phyloP scores from a whole-genome alignment of 441 rosid genomes.

The Daphne laureola region DNA sequence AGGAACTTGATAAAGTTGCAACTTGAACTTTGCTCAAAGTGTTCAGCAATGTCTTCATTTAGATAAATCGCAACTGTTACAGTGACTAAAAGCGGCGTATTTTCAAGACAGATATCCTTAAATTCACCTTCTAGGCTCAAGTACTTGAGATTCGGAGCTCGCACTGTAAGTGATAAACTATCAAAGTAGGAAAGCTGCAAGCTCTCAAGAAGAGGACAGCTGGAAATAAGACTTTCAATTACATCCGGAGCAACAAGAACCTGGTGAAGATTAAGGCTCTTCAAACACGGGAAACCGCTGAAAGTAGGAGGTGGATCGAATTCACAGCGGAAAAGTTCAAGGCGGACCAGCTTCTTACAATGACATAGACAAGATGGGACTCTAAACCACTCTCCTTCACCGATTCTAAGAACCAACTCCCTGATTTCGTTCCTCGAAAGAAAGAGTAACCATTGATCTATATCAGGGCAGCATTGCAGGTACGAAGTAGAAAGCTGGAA shows the following conservation, averaged over 20 bases:
- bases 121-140: conserved; percentile 88
- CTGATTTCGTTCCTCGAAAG: conserved; percentile 70
- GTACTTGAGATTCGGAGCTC: conserved; percentile 76
- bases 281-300: conserved; percentile 66
- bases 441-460: conserved; percentile 92
- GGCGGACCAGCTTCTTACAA: conserved; percentile 47
- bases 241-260: conserved; percentile 69
- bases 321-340: conserved; percentile 79
- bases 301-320: conserved; percentile 68
- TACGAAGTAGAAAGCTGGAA: conserved; percentile 60
- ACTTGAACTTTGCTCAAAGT: conserved; percentile 70
- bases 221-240: conserved; percentile 62
- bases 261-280: conserved; percentile 70
- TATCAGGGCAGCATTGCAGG: conserved; percentile 60
- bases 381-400: conserved; percentile 83
- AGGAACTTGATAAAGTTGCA: conserved; percentile 80
- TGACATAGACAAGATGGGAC: conserved; percentile 72
- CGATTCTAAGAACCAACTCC: conserved; percentile 68
- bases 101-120: conserved; percentile 64
- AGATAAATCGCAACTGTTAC: conserved; percentile 81
- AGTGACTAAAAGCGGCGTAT: conserved; percentile 58
- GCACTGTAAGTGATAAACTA: conserved; percentile 56
- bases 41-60: conserved; percentile 68
- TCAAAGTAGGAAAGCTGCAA: conserved; percentile 75
- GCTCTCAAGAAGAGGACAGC: conserved; percentile 77